A percentile compares a stretch with the other conserved stretches of the same genome.
phyloP scores from a whole-genome alignment of 495 filamentous ascomycete genomes.

The Podospora tetraspora region DNA sequence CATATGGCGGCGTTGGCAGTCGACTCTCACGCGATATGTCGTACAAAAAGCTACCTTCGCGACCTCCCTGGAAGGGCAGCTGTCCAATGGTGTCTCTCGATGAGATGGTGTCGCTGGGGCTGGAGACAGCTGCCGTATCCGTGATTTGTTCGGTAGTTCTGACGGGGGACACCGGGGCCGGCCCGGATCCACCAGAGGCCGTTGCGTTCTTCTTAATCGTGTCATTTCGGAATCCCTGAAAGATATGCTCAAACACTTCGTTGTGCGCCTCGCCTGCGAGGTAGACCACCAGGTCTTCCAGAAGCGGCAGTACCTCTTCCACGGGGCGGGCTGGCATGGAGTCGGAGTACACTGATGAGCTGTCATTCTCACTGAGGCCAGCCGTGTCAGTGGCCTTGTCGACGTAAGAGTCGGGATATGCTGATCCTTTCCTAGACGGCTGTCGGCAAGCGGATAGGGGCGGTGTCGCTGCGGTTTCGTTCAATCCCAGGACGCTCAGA shows the following conservation, averaged over 20 bases:
- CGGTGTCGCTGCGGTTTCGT: neutral
- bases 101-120: neutral
- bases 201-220: constrained; percentile 14
- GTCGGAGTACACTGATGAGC: neutral
- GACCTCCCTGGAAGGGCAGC: neutral
- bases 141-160: neutral
- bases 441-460: neutral
- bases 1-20: constrained; percentile 17
- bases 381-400: constrained; percentile 19
- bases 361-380: neutral
- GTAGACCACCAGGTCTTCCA: constrained; percentile 40
- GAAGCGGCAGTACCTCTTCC: constrained; percentile 35
- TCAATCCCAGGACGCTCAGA: neutral
- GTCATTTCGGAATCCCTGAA: constrained; percentile 30
- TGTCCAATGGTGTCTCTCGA: neutral
- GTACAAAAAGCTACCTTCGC: constrained; percentile 5
- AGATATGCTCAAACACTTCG: constrained; percentile 26
- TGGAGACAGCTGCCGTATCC: neutral
- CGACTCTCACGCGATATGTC: constrained; percentile 16
- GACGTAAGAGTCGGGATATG: constrained; percentile 10
- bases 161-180: neutral
- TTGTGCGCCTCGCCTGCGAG: constrained; percentile 30
- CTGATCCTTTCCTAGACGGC: neutral
- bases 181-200: neutral
- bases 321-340: constrained; percentile 12